phyloP scores from a whole-genome alignment of 2,329 filamentous ascomycete genomes.

The Phyllosticta citribraziliensis region DNA sequence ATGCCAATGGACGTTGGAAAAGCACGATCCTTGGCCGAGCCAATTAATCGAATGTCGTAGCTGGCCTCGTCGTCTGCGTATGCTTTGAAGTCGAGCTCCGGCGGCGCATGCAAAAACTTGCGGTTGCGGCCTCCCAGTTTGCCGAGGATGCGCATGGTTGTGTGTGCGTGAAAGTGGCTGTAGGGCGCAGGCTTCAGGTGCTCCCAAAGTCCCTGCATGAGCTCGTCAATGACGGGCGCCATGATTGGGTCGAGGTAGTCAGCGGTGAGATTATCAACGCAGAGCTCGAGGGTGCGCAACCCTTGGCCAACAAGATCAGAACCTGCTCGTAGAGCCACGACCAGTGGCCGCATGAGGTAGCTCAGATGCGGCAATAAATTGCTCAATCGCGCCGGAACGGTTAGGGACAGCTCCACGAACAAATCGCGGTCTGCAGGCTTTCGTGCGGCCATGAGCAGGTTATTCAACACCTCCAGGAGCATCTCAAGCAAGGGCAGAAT shows the following conservation, averaged over 20 bases:
- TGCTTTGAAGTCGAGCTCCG: slow-evolving; percentile 70
- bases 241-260: slow-evolving; percentile 98
- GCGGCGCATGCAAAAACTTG: slow-evolving; percentile 86
- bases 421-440: slow-evolving; percentile 87
- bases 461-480: slow-evolving; percentile 95
- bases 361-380: slow-evolving; percentile 91
- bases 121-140: slow-evolving; percentile 93
- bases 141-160: slow-evolving; percentile 91
- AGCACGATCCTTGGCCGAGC: slow-evolving; percentile 77
- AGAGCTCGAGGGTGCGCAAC: slow-evolving; percentile 84
- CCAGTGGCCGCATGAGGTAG: slow-evolving; percentile 92
- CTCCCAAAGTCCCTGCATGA: slow-evolving; percentile 96
- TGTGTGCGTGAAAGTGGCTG: slow-evolving; percentile 95
- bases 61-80: slow-evolving; percentile 83
- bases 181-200: slow-evolving; percentile 90
- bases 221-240: slow-evolving; percentile 95
- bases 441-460: slow-evolving; percentile 77
- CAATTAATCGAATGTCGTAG: slow-evolving; percentile 80
- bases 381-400: slow-evolving; percentile 86
- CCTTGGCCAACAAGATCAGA: slow-evolving; percentile 93
- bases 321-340: slow-evolving; percentile 86
- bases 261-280: slow-evolving; percentile 94
- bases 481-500: slow-evolving; percentile 94
- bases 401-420: slow-evolving; percentile 94
- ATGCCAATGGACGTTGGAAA: slow-evolving; percentile 82